These are phyloP conservation scores for Clitopilus hobsonii DNA, from an alignment of 768 basidiomycete genomes.

Conservation along the genomic window DNA sequence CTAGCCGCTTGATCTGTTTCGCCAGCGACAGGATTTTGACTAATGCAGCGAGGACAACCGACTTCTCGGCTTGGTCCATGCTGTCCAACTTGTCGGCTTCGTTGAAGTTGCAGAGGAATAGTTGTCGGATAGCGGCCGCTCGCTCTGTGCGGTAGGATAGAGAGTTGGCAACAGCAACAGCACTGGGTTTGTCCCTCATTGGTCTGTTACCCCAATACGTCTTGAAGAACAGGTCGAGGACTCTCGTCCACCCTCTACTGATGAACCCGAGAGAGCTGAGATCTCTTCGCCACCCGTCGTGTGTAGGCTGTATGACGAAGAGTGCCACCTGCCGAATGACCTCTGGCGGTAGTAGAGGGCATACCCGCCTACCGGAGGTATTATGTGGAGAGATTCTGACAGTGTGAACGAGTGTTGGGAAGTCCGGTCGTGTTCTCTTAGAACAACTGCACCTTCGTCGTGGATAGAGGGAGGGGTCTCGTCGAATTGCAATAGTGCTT, in stretches of 20 bases:
- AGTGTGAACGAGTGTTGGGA: background rate
- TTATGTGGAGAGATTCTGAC: background rate
- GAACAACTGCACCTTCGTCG: background rate
- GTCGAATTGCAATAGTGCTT: background rate
- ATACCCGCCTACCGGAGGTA: background rate
- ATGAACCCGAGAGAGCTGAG: slow-evolving; percentile 8
- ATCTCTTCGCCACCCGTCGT: slow-evolving; percentile 8
- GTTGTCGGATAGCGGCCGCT: background rate
- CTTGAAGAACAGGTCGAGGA: slow-evolving; percentile 7
- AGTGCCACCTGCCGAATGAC: slow-evolving; percentile 3
- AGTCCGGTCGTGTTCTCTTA: background rate
- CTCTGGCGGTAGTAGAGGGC: slow-evolving; percentile 2
- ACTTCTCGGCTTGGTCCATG: background rate
- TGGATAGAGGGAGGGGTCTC: background rate
- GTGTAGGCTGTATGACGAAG: slow-evolving; percentile 1
- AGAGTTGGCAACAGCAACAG: background rate
- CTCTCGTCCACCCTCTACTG: slow-evolving; percentile 7
- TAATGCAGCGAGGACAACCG: background rate
- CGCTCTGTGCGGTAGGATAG: background rate
- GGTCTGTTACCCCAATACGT: background rate
- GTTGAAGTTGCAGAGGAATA: background rate
- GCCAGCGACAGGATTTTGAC: background rate
- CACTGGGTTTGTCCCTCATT: background rate
- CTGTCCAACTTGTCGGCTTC: background rate
- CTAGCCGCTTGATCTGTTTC: background rate